Conservation (phyloP, 768 basidiomycete genomes). For the Auricularia sp. region DNA sequence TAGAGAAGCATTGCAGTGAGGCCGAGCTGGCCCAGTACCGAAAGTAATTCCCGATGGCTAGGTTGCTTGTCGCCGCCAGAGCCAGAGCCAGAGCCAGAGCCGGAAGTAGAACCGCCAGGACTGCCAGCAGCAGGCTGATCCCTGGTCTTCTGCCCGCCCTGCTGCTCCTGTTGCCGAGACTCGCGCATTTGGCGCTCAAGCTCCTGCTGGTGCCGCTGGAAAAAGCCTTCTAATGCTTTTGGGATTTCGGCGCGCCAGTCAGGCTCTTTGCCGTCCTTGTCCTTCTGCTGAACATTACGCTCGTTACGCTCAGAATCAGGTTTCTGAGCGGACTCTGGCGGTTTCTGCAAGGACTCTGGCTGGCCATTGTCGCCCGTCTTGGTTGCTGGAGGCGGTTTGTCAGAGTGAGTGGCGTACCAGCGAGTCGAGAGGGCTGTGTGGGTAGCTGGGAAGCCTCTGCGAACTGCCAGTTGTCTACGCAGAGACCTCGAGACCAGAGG, state of each 20-base stretch:
- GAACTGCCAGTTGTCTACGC: not conserved
- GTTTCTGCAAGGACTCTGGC: too few species aligned
- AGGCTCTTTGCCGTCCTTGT: slow-evolving; percentile 17
- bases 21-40: slow-evolving; percentile 1
- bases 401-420: not conserved
- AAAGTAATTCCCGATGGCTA: too few species aligned
- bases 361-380: too few species aligned
- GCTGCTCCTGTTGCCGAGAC: slow-evolving; percentile 10
- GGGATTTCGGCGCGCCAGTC: slow-evolving; percentile 35
- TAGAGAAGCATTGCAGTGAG: slow-evolving; percentile 38
- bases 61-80: not conserved
- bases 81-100: slow-evolving; percentile 39
- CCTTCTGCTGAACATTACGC: slow-evolving; percentile 21
- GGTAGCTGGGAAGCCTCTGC: not conserved
- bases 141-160: slow-evolving; percentile 24
- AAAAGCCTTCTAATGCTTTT: slow-evolving; percentile 69
- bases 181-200: slow-evolving; percentile 13
- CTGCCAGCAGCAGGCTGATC: slow-evolving; percentile 41
- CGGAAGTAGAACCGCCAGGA: slow-evolving; percentile 17
- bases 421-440: not conserved
- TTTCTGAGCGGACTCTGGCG: not conserved
- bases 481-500: not conserved
- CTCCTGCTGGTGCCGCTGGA: slow-evolving; percentile 22
- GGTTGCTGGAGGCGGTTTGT: not conserved
- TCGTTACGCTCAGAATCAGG: slow-evolving; percentile 28